Evolutionary conservation across 768 basidiomycete genomes (phyloP).

Genomic region (Chlorophyllum brunneum): DNA sequence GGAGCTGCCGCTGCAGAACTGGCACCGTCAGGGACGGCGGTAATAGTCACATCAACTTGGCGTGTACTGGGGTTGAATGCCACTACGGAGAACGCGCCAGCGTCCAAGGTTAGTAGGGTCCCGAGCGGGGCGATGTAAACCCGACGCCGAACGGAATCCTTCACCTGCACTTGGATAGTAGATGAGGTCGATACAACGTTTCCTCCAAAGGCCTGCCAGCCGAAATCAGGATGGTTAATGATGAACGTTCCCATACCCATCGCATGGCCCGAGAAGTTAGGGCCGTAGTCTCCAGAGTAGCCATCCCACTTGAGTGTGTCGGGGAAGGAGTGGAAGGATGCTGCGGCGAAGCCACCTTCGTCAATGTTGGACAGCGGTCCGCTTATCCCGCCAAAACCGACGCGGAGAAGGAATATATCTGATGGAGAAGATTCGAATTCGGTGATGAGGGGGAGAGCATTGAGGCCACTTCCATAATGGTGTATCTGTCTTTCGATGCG

Average conservation of each 20-base stretch:
- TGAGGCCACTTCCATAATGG: slow-evolving; percentile 55
- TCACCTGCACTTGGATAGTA: slow-evolving; percentile 38
- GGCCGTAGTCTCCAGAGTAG: slow-evolving; percentile 58
- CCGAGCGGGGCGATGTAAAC: slow-evolving; percentile 51
- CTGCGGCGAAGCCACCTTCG: slow-evolving; percentile 51
- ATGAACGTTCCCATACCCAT: slow-evolving; percentile 47
- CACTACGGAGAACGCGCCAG: slow-evolving; percentile 46
- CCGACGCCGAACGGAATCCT: slow-evolving; percentile 45
- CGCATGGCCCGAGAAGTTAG: slow-evolving; percentile 52
- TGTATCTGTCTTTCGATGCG: slow-evolving; percentile 56
- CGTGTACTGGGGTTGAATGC: slow-evolving; percentile 34
- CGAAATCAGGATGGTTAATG: slow-evolving; percentile 51
- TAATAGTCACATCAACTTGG: slow-evolving; percentile 38
- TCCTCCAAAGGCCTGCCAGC: slow-evolving; percentile 61
- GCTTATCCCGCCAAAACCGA: slow-evolving; percentile 48
- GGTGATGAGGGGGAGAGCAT: slow-evolving; percentile 49
- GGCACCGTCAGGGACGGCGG: slow-evolving; percentile 34
- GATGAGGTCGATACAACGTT: slow-evolving; percentile 38
- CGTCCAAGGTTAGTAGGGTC: slow-evolving; percentile 41
- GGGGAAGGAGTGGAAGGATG: slow-evolving; percentile 57
- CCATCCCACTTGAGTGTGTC: slow-evolving; percentile 56
- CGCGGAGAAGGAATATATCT: slow-evolving; percentile 48
- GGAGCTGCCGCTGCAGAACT: slow-evolving; percentile 41
- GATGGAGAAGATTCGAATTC: slow-evolving; percentile 43
- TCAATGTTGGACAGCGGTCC: slow-evolving; percentile 56